Evolutionary conservation across 148 eudicot species (phyloP).

Genomic region (Spergularia bocconei): DNA sequence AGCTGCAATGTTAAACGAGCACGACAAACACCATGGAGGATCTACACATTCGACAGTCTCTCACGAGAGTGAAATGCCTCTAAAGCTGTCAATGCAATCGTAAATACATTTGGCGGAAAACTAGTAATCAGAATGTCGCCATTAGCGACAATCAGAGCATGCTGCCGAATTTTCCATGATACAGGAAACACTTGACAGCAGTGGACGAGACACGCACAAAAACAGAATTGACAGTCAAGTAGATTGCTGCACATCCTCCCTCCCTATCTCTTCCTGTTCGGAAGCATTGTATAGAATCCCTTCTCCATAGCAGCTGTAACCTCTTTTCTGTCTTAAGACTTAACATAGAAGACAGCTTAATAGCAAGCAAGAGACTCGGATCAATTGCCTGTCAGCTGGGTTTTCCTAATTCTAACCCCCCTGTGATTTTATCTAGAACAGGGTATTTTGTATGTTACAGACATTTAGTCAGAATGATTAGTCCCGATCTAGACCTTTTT

Average conservation of each 20-base stretch:
- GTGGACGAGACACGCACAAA: neutral
- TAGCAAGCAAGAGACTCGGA: no score
- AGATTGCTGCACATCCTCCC: neutral
- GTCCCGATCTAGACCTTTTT: no score
- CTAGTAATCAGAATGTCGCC: neutral
- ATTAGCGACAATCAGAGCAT: neutral
- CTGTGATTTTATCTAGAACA: no score
- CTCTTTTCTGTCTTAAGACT: neutral
- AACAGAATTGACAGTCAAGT: neutral
- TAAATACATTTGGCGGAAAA: neutral
- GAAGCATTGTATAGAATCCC: neutral
- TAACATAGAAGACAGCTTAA: neutral
- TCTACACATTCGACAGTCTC: neutral
- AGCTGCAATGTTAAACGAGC: slow-evolving; percentile 5
- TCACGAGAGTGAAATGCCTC: slow-evolving; percentile 35
- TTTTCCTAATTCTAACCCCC: no score
- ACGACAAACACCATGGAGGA: neutral
- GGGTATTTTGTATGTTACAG: no score
- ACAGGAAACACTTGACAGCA: neutral
- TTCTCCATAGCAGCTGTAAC: neutral
- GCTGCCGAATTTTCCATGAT: neutral
- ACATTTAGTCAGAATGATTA: no score
- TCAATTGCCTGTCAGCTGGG: no score
- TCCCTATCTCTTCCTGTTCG: neutral
- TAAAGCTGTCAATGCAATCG: slow-evolving; percentile 27